Percentiles rank a stretch among this genome's conserved stretches.
Evolutionary conservation across 2,329 filamentous ascomycete species (phyloP).

Genomic region (Cyclaneusma minus): DNA sequence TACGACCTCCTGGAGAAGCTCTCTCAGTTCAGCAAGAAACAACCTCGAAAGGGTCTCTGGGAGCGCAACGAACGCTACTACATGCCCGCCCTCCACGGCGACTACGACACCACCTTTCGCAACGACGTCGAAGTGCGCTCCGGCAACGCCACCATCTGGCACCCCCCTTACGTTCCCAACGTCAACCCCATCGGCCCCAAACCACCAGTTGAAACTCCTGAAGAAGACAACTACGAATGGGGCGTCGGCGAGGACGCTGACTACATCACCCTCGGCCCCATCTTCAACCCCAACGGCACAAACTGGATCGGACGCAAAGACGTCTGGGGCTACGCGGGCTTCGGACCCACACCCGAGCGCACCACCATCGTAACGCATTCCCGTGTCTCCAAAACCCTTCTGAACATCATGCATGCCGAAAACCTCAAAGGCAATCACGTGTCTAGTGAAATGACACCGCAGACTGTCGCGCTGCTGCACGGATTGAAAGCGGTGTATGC

Average conservation of each 20-base stretch:
- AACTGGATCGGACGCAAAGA: slow-evolving; percentile 59
- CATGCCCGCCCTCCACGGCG: slow-evolving; percentile 52
- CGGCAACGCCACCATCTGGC: slow-evolving; percentile 37
- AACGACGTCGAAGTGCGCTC: slow-evolving; percentile 35
- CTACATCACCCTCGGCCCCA: slow-evolving; percentile 48
- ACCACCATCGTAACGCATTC: slow-evolving; percentile 68
- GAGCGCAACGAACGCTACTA: slow-evolving; percentile 60
- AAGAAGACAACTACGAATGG: slow-evolving; percentile 57
- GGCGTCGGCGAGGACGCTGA: slow-evolving; percentile 64
- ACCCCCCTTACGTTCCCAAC: slow-evolving; percentile 40
- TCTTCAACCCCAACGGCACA: slow-evolving; percentile 59
- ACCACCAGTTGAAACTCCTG: slow-evolving; percentile 40
- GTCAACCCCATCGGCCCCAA: slow-evolving; percentile 46
- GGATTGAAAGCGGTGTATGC: slow-evolving; percentile 66
- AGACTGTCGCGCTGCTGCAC: slow-evolving; percentile 58
- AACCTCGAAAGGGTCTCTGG: slow-evolving; percentile 60
- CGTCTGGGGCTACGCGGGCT: slow-evolving; percentile 37
- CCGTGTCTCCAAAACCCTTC: slow-evolving; percentile 52
- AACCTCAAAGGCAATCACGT: slow-evolving; percentile 60
- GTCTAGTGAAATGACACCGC: slow-evolving; percentile 67
- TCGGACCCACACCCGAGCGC: slow-evolving; percentile 42
- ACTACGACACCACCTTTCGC: slow-evolving; percentile 52
- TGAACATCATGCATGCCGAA: slow-evolving; percentile 66
- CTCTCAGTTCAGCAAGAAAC: slow-evolving; percentile 43
- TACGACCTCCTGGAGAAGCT: slow-evolving; percentile 63